Percentiles rank a stretch among this genome's conserved stretches.
Evolutionary conservation across 2,329 filamentous ascomycete species (phyloP).

Genomic region (Fusarium anthophilum): DNA sequence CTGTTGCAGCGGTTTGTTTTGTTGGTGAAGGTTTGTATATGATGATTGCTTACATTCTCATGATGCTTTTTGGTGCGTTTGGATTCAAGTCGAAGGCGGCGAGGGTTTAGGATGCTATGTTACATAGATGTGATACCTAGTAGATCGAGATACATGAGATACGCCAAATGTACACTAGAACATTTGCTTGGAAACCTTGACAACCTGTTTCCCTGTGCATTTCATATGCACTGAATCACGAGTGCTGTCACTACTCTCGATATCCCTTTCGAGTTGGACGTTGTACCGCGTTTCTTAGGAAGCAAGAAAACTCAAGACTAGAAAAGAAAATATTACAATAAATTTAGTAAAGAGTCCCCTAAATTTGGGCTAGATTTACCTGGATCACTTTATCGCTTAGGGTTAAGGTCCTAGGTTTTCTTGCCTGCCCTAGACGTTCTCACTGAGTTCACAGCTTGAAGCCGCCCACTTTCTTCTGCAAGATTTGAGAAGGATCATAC

Average conservation of each 20-base stretch:
- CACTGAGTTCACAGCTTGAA: not conserved
- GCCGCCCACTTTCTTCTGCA: not conserved
- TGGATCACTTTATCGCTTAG: not conserved
- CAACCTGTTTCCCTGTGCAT: no score
- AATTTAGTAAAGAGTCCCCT: not conserved
- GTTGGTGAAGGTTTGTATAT: slow-evolving; percentile 16
- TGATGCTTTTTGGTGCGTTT: slow-evolving; percentile 10
- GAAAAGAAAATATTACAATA: accelerated
- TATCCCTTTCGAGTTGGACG: accelerated
- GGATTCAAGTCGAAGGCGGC: not conserved
- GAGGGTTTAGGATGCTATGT: not conserved
- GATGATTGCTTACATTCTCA: slow-evolving; percentile 9
- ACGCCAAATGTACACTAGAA: not conserved
- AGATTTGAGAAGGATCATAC: slow-evolving; percentile 5
- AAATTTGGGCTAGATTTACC: not conserved
- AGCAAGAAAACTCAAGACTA: not conserved
- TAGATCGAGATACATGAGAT: not conserved
- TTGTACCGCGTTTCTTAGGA: not conserved
- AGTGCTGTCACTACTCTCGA: not conserved
- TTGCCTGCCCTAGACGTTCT: not conserved
- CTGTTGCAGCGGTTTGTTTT: slow-evolving; percentile 16
- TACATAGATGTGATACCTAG: not conserved
- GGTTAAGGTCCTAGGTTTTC: not conserved
- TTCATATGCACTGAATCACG: not conserved
- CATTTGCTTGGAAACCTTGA: not conserved